phyloP scores from a whole-genome alignment of 2,329 filamentous ascomycete species.

The Exophiala bonariae region DNA sequence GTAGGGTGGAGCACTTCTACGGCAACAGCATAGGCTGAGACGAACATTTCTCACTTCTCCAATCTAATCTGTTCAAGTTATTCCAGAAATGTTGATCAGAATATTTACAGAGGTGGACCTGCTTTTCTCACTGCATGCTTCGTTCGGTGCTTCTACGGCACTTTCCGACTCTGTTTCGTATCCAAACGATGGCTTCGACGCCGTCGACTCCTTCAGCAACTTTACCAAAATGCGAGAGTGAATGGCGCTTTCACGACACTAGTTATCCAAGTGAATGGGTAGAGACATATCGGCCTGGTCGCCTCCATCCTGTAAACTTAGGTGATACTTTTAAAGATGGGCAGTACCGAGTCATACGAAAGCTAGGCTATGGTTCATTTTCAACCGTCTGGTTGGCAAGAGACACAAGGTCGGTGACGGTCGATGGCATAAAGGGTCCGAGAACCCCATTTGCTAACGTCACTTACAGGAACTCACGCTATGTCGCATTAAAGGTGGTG shows the following conservation, averaged over 20 bases:
- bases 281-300: constrained; percentile 33
- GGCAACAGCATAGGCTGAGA: no score
- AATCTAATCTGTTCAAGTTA: no score
- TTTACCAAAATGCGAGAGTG: constrained; percentile 5
- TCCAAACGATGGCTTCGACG: constrained; percentile 1
- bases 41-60: no score
- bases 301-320: constrained; percentile 37
- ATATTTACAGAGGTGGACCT: no score
- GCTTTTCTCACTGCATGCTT: no score
- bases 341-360: constrained; percentile 42
- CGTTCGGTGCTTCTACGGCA: no score
- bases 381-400: constrained; percentile 44
- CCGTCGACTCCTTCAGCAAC: constrained; percentile 6
- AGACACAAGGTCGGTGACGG: constrained; percentile 6
- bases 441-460: no score
- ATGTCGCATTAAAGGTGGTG: constrained; percentile 15
- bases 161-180: no score
- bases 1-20: no score
- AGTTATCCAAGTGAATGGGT: constrained; percentile 13
- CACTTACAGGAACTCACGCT: neutral
- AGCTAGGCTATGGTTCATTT: constrained; percentile 43
- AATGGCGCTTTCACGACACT: constrained; percentile 9
- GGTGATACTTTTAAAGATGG: constrained; percentile 28
- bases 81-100: no score
- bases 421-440: neutral